Evolutionary conservation across 805 yeast species (phyloP), one percentile per base, ranked within the genome.

Genomic region (Cyberlindnera japonica): DNA sequence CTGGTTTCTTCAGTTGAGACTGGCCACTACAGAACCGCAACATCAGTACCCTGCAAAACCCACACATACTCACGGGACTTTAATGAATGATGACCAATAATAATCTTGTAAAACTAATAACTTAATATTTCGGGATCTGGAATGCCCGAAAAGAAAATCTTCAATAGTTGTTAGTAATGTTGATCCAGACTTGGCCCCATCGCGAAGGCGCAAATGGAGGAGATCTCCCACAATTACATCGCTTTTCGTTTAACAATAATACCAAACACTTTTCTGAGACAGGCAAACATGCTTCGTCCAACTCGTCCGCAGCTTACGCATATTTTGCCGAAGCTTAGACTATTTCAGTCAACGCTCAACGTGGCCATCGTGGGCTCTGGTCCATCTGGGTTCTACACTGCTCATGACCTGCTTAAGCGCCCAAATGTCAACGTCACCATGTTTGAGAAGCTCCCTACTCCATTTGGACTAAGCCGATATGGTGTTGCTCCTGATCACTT

Each of bases 401-500:
- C 89, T 0, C 75, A 82, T 47, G 79, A 84, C 34, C 64, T 90
- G 13, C 64, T 89, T 29, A 77, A 77, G 43, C 74, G 70, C 43
- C 61, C 61, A 5, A 61, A 64, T 5, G 37, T 44, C 16, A 31
- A 37, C 10, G 70, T 90, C 4, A 93, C 87, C 45, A 70, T 91
- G 61, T 89, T 80, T 67, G 99, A 93, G 55, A 73, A 77, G 47
- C 65, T 81, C 19, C 96, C 97, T 0, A 81, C 89, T 6, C 99
- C 99, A 0, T 91, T 74, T 65, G 99, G 99, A 0, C 69, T 93
- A 24, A 80, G 90, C 30, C 65, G 99, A 25, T 90, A 76, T 58
- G 99, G 99, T 2, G 98, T 93, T n/a, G 97, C 99, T 0, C 99
- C 99, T 3, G 99, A 93, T 63, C 97, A 93, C 62, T 96, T 96